Evolutionary conservation across 164 flowering plant genomes (phyloP), one percentile per base, ranked within the genome.

Genomic region (Stephania japonica): DNA sequence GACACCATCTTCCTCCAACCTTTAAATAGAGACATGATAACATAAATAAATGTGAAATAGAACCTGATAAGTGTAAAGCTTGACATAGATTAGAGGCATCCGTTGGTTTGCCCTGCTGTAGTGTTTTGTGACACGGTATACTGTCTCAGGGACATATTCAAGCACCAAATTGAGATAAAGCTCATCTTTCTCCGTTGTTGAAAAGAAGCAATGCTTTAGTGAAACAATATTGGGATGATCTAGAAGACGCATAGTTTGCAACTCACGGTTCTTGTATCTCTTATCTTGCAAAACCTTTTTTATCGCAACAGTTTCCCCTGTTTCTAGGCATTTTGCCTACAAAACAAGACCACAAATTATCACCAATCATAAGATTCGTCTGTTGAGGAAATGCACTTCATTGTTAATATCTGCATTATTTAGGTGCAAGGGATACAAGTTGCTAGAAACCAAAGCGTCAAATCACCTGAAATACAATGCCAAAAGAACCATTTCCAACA

Each of bases 101-200:
- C 93, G 73, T 79, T 90, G 96, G 77, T 86, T 89, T 59, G 82
- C 83, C 75, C 82, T 81, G 76, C 85, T 89, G 75, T 90, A 88
- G 80, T 89, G 91, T 56, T 86, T 90, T 10, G 75, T 70, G 19
- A 89, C 93, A 44, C 93, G 89, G 63, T 88, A 80, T 43, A 87
- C 90, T 21, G 93, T 90, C 78, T 89, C 93, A 67, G 95, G 95
- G 32, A 90, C 91, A 82, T 84, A 90, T 72, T 90, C 95, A 75
- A 90, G 89, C 32, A 90, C 92, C 75, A 90, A 77, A 78, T 90
- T 90, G 74, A 89, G 91, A 79, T 86, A 90, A 32, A 90, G 90
- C 78, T 90, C 91, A 80, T 90, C 91, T 75, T 85, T 85, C 21
- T 86, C 89, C 0, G 96, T 89, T 7, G 96, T 90, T 43, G 95